phyloP scores from a whole-genome alignment of 495 filamentous ascomycete species.

The Aspergillus sclerotioniger region DNA sequence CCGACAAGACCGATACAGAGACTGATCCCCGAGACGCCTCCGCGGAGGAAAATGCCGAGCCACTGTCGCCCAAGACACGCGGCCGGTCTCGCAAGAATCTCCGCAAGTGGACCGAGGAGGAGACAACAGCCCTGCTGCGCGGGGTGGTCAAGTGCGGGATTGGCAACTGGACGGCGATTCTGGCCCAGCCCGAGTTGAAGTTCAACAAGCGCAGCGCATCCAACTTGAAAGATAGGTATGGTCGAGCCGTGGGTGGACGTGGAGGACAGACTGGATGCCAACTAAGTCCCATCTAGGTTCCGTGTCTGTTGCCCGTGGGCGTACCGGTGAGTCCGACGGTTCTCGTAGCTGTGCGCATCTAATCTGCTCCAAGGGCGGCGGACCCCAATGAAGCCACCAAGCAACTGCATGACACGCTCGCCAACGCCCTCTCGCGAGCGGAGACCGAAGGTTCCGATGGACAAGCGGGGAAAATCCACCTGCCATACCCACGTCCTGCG shows the following conservation, averaged over 20 bases:
- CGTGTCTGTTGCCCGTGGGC: constrained; percentile 67
- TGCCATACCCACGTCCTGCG: constrained; percentile 19
- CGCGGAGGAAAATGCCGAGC: constrained; percentile 25
- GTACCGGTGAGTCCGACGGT: constrained; percentile 33
- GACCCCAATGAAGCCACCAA: constrained; percentile 50
- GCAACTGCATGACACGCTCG: constrained; percentile 38
- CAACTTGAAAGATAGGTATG: constrained; percentile 78
- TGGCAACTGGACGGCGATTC: constrained; percentile 83
- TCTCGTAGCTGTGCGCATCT: constrained; percentile 12
- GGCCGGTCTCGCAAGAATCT: constrained; percentile 47
- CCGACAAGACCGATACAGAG: constrained; percentile 3
- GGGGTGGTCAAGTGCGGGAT: constrained; percentile 81
- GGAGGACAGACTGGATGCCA: background rate
- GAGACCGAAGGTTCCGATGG: constrained; percentile 29
- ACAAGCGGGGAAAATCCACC: constrained; percentile 24
- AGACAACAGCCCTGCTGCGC: constrained; percentile 71
- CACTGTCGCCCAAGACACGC: constrained; percentile 40
- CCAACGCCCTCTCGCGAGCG: constrained; percentile 36
- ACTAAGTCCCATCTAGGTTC: constrained; percentile 17
- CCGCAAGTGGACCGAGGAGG: constrained; percentile 78
- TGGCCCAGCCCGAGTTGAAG: constrained; percentile 67
- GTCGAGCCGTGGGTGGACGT: background rate
- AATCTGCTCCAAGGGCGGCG: constrained; percentile 26
- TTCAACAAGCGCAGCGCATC: constrained; percentile 76
- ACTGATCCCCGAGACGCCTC: background rate